Evolutionary conservation across 495 filamentous ascomycete genomes (phyloP).

Genomic region (Trichodelitschia bisporula): DNA sequence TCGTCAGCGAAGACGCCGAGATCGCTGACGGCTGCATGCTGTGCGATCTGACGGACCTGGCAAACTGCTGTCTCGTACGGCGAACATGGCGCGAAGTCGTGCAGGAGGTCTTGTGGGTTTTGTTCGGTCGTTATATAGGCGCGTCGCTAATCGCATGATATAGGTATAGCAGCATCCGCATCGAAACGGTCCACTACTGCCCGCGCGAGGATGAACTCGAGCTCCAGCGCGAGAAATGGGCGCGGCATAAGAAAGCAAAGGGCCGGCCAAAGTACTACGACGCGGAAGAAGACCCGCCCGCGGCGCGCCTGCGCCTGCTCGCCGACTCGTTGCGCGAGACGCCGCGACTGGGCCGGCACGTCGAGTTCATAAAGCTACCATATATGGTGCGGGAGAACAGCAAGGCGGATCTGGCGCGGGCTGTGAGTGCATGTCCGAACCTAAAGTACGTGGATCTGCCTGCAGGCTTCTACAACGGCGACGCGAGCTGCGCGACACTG

Average conservation of each 20-base stretch:
- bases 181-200: constrained; percentile 91
- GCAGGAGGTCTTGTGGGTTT: constrained; percentile 35
- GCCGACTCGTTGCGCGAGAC: constrained; percentile 60
- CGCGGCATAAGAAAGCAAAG: too few species aligned
- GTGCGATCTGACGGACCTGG: constrained; percentile 81
- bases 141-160: too few species aligned
- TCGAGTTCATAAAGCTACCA: constrained; percentile 67
- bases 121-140: too few species aligned
- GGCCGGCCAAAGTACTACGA: too few species aligned
- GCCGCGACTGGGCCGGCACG: constrained; percentile 33
- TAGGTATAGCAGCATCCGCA: constrained; percentile 74
- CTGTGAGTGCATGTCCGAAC: constrained; percentile 62
- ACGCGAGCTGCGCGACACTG: constrained; percentile 44
- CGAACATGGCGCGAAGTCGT: constrained; percentile 36
- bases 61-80: constrained; percentile 48
- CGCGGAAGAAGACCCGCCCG: constrained; percentile 52
- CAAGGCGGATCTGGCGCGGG: constrained; percentile 63
- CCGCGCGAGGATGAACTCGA: constrained; percentile 55
- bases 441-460: constrained; percentile 81
- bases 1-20: constrained; percentile 58
- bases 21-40: constrained; percentile 78
- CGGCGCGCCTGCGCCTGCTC: constrained; percentile 50
- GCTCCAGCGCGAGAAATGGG: too few species aligned
- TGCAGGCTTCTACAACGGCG: constrained; percentile 62
- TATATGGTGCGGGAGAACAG: constrained; percentile 87